Percentiles rank a stretch among this genome's conserved stretches.
Evolutionary conservation across 1,139 yeast species (phyloP).

Genomic region (Candida tetrigidarum): DNA sequence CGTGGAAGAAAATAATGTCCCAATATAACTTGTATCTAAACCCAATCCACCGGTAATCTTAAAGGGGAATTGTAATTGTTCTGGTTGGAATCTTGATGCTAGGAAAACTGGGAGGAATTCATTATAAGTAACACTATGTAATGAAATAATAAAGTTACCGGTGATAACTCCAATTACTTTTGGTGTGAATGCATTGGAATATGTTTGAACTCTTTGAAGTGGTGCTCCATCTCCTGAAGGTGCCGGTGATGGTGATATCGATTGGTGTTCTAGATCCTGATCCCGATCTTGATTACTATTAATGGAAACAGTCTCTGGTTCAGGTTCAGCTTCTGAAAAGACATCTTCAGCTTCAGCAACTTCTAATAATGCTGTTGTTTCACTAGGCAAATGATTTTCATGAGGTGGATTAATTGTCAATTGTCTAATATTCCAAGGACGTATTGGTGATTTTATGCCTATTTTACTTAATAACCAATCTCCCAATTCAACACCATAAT

Average conservation of each 20-base stretch:
- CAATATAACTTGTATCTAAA: constrained; percentile 50
- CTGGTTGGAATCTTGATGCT: constrained; percentile 46
- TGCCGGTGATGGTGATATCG: too few relatives aligned
- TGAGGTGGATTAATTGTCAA: not conserved
- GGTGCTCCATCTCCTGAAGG: too few relatives aligned
- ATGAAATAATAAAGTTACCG: constrained; percentile 19
- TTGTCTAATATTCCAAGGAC: constrained; percentile 35
- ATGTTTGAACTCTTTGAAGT: constrained; percentile 8
- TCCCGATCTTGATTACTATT: constrained; percentile 14
- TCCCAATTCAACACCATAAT: constrained; percentile 57
- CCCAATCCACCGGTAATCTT: constrained; percentile 35
- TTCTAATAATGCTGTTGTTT: constrained; percentile 10
- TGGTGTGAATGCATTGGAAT: constrained; percentile 24
- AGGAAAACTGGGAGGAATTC: constrained; percentile 64
- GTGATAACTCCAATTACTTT: constrained; percentile 24
- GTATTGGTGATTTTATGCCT: constrained; percentile 32
- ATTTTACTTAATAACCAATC: constrained; percentile 41
- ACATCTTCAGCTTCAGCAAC: constrained; percentile 6
- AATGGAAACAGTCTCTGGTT: constrained; percentile 15
- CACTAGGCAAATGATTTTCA: constrained; percentile 23
- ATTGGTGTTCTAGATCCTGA: too few relatives aligned
- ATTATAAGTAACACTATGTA: constrained; percentile 53
- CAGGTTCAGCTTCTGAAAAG: constrained; percentile 9
- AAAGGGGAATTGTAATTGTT: constrained; percentile 42
- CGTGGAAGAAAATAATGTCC: constrained; percentile 56